Evolutionary conservation across 2,329 filamentous ascomycete genomes (phyloP).

Genomic region (Mycocentrospora acerina): DNA sequence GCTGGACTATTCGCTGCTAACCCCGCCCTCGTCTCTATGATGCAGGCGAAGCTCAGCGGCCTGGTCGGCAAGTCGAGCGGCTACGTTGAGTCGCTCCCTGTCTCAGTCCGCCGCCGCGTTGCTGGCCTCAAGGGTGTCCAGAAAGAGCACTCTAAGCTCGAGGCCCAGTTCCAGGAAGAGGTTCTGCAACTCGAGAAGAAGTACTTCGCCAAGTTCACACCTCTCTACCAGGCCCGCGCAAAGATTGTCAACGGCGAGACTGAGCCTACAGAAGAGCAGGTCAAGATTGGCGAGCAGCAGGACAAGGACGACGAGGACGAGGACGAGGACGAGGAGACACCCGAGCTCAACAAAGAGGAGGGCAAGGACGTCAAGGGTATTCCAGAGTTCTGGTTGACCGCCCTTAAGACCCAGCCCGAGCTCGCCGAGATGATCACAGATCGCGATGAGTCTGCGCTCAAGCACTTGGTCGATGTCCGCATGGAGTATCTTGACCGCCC

Average conservation of each 20-base stretch:
- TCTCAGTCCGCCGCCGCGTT: slow-evolving; percentile 86
- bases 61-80: slow-evolving; percentile 94
- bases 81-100: slow-evolving; percentile 94
- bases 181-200: slow-evolving; percentile 98
- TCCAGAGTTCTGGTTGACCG: slow-evolving; percentile 98
- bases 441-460: slow-evolving; percentile 90
- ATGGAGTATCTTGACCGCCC: slow-evolving; percentile 99
- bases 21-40: slow-evolving; percentile 92
- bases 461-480: slow-evolving; percentile 85
- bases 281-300: slow-evolving; percentile 81
- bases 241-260: slow-evolving; percentile 83
- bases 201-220: slow-evolving; percentile 98
- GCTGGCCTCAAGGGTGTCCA: slow-evolving; percentile 96
- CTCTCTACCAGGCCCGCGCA: slow-evolving; percentile 92
- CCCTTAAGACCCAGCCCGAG: slow-evolving; percentile 99
- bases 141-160: slow-evolving; percentile 97
- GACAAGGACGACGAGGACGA: slow-evolving; percentile 65
- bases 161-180: slow-evolving; percentile 98
- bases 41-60: slow-evolving; percentile 91
- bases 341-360: slow-evolving; percentile 61
- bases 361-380: slow-evolving; percentile 70
- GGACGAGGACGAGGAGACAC: slow-evolving; percentile 54
- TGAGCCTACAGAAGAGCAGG: slow-evolving; percentile 85
- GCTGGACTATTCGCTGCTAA: slow-evolving; percentile 95
- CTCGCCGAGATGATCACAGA: slow-evolving; percentile 99